A percentile compares a stretch with the other conserved stretches of the same genome.
These are phyloP conservation scores for Sordaria brevicollis DNA, from an alignment of 495 filamentous ascomycete species.

Conservation along the genomic window DNA sequence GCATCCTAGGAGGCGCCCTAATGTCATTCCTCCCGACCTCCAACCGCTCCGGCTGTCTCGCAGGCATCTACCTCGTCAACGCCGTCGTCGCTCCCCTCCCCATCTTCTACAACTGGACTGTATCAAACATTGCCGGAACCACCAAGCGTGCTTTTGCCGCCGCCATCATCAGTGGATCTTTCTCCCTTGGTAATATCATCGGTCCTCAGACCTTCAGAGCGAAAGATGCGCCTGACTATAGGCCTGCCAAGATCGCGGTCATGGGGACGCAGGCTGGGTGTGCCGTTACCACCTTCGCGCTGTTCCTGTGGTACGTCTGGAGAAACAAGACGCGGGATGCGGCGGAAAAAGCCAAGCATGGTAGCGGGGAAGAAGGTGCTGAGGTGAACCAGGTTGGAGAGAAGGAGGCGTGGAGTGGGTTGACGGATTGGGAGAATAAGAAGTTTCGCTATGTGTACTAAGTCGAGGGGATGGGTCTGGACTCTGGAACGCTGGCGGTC, in stretches of 20 bases:
- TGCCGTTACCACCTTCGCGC: constrained; percentile 19
- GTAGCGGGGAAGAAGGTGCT: constrained; percentile 19
- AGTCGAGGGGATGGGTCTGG: neutral
- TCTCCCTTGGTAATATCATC: constrained; percentile 57
- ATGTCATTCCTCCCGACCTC: constrained; percentile 47
- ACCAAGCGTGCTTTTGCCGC: constrained; percentile 33
- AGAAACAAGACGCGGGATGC: constrained; percentile 23
- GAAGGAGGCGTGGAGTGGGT: constrained; percentile 23
- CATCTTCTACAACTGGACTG: constrained; percentile 32
- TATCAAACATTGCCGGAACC: constrained; percentile 25
- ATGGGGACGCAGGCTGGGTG: constrained; percentile 27
- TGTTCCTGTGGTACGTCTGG: constrained; percentile 28
- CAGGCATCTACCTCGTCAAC: constrained; percentile 57
- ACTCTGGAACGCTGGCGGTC: too few relatives aligned
- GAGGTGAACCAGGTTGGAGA: constrained; percentile 21
- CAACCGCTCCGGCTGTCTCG: constrained; percentile 39
- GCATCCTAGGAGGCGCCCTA: constrained; percentile 45
- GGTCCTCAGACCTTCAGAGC: constrained; percentile 58
- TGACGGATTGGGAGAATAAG: constrained; percentile 32
- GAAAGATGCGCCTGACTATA: constrained; percentile 48
- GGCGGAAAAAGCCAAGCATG: constrained; percentile 10
- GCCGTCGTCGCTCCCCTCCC: constrained; percentile 41
- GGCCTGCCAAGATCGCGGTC: constrained; percentile 52
- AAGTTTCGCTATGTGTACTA: constrained; percentile 27
- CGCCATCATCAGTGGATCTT: constrained; percentile 46